Base-by-base conservation (phyloP, 495 filamentous ascomycete genomes). In the Aspergillus homomorphus region DNA sequence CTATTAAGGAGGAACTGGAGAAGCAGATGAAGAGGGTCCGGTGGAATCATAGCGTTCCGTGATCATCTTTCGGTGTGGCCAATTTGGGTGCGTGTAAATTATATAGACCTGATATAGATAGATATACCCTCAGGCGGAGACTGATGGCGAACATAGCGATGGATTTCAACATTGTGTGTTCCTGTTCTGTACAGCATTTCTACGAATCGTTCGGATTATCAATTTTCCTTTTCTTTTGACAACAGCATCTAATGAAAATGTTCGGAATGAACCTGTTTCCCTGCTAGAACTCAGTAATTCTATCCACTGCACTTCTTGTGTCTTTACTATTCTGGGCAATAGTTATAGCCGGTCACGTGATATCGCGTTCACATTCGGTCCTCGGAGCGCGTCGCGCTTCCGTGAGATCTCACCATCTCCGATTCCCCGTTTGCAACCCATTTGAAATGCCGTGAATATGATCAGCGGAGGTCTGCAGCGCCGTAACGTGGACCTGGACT, bases 401-500 rank as follows among this genome's bases (percentile, higher is more conserved):
- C 48, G 21, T 18, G 21, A 53, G 42, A 14, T 26, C 41, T n/a
- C 22, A 12, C 18, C 22, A 16, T 20, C 24, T 33, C 42, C 41
- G 15, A 48, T 38, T 41, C 18, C 23, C 9, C 10, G 28, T n/a
- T 10, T 30, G 6, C 45, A 6, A 15, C 16, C 42, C 38, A 70
- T 28, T 38, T 38, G 33, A 50, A 45, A 70, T 73, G 67, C 46
- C 21, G 22, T 44, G 46, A 57, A 63, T 45, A 74, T 73, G 68
- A 51, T 59, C 43, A 33, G 42, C 30, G 53, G 23, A 20, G 45
- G 45, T 28, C 23, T 64, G 9, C 43, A 53, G 26, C 66, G 63
- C 51, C 66, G 67, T 44, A 74, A 61, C 54, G 69, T 78, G 41
- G 93, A 98, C 69, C 78, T 95, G 53, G 89, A 96, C 59, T 96